Evolutionary conservation across 2,329 filamentous ascomycete genomes (phyloP), one percentile per base, ranked within the genome.

Genomic region (Fusarium continuum): DNA sequence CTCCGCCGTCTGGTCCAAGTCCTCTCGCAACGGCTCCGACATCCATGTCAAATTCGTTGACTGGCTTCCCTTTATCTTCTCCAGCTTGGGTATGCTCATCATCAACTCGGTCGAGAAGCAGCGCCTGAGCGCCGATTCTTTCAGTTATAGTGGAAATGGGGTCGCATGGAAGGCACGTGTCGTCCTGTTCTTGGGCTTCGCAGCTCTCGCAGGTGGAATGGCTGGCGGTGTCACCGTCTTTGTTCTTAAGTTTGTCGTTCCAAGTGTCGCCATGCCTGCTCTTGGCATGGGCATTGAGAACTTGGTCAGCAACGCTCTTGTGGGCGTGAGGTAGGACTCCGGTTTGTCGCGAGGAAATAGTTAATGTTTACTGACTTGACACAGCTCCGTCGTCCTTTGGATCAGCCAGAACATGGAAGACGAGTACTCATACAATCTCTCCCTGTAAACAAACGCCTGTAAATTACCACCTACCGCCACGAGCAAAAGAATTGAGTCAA

Each of bases 391-490:
- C 41, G 83, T 89, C 58, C 80, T 90, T 35, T 90, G 87, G 87
- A 76, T 90, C 51, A 87, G 84, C 76, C 87, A 90, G 80, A 90
- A 90, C 70, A 89, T 90, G 85, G 87, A 90, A 78, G 87, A 89
- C 70, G 87, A 90, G 75, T 90, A 89, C 69, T 83, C 86, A 40
- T 90, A 90, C 75, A 89, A 88, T 74, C 76, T 90, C 66, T 82
- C 86, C 57, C 79, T 90, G 62, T 88, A 74, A 77, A 47, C 38
- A 41, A 16, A n/a, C n/a, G n/a, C n/a, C 17, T 25, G 11, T 36
- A 17, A 44, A 34, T 14, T n/a, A n/a, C n/a, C n/a, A n/a, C n/a
- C n/a, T n/a, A n/a, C n/a, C 45, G 28, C 39, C 16, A 23, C 25
- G 23, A 43, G 53, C 36, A 23, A 26, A 54, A 51, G 35, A 46